These are phyloP conservation scores for Ceratocystiopsis sp. DNA, from an alignment of 2,329 filamentous ascomycete genomes.

Conservation along the genomic window DNA sequence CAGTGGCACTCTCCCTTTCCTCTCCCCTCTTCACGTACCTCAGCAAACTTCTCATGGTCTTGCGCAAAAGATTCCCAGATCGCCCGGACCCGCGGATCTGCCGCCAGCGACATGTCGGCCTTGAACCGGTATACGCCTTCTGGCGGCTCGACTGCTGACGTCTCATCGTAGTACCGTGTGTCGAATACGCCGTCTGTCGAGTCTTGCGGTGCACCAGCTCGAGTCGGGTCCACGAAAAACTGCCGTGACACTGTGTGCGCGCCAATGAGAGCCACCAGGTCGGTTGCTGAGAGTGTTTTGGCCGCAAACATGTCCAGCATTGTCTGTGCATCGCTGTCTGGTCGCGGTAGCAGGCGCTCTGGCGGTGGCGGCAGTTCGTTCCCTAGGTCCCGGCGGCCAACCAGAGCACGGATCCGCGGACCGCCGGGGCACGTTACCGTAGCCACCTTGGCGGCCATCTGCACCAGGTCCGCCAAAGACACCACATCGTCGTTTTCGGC, in stretches of 20 bases:
- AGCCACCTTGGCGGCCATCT: conserved; percentile 29
- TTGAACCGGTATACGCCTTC: conserved; percentile 20
- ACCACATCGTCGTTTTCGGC: conserved; percentile 12
- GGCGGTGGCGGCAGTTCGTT: conserved; percentile 18
- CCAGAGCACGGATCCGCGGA: conserved; percentile 30
- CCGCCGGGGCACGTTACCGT: conserved; percentile 34
- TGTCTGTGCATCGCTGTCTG: conserved; percentile 20
- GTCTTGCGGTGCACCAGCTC: conserved; percentile 25
- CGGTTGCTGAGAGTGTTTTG: conserved; percentile 31
- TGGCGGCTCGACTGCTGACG: conserved; percentile 14
- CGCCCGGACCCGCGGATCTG: conserved; percentile 18
- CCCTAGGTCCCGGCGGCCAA: conserved; percentile 28
- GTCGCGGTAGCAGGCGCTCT: conserved; percentile 25
- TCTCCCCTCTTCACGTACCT: too few relatives aligned
- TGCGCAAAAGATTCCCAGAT: conserved; percentile 20
- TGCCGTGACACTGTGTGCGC: conserved; percentile 34
- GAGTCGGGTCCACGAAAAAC: conserved; percentile 22
- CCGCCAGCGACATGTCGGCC: conserved; percentile 23
- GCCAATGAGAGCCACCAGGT: conserved; percentile 35
- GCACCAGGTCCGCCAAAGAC: conserved; percentile 36
- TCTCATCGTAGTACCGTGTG: conserved; percentile 27
- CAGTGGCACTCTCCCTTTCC: too few relatives aligned
- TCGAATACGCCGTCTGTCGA: conserved; percentile 33
- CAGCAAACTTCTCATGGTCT: too few relatives aligned
- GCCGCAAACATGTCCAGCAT: conserved; percentile 28